Evolutionary conservation across 208 protist genomes (phyloP), one percentile per base, ranked within the genome.

Genomic region (Balamuthia mandrillaris): DNA sequence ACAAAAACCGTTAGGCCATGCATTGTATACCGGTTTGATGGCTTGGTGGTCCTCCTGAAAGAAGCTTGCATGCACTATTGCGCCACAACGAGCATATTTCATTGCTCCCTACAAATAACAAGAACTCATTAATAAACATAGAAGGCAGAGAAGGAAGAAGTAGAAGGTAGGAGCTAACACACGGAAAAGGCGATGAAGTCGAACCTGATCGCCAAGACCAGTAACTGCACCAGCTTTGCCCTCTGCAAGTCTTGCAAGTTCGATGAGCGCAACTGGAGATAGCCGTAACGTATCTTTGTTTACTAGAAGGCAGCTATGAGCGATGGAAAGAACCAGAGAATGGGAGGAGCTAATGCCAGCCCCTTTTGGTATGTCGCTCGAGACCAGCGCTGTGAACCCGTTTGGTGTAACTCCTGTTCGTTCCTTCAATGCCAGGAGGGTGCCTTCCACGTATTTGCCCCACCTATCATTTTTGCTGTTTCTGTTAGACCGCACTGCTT

Each of bases 281-380:
- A 81, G 33, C 58, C 33, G 3, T 45, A 77, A 35, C n/a, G 1
- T n/a, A 60, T 56, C 70, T 24, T 39, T 39, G 37, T 85, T 85
- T 39, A n/a, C n/a, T 63, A 85, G 47, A 10, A 85, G 51, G 51
- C 42, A 78, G 24, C 33, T 24, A 10, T 47, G 35, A 31, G 78
- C 39, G 33, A 74, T 78, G 3, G 45, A 54, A 7, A 85, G 37
- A 1, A 85, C 63, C 60, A 85, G 45, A n/a, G 81, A 54, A 79
- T 85, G 81, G 29, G 81, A 85, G 51, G 81, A 85, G 49, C 70
- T 79, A 39, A 79, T 79, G 42, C 70, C 70, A 18, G 70, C 70
- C 29, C 61, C 61, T n/a, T 21, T 78, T 24, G 81, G 81, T 16
- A 85, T 33, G 45, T 85, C 81, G 56, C 75, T 82, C 33, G 75